Conservation (phyloP, 345 rosid genomes). For the Lepidium sativum region DNA sequence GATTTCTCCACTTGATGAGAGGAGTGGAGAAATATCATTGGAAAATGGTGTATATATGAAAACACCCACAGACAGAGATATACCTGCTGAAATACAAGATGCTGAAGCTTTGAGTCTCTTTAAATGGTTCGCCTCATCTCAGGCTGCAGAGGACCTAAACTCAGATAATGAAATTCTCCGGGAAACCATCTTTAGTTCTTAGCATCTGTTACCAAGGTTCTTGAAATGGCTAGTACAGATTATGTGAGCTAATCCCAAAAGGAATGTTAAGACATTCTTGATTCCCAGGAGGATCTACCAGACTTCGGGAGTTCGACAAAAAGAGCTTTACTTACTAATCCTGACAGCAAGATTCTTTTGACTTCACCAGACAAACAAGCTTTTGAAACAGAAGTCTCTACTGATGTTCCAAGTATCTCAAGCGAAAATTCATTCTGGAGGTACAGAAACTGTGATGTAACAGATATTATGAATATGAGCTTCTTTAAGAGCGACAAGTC, state of each 20-base stretch:
- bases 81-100: constrained; percentile 31
- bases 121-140: constrained; percentile 88
- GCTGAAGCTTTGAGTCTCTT: constrained; percentile 68
- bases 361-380: constrained; percentile 34
- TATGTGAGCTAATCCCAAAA: constrained; percentile 74
- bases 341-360: constrained; percentile 17
- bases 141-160: constrained; percentile 84
- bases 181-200: constrained; percentile 75
- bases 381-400: constrained; percentile 43
- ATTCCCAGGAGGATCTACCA: constrained; percentile 56
- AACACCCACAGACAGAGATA: constrained; percentile 18
- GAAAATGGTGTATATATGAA: constrained; percentile 13
- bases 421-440: constrained; percentile 32
- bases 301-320: constrained; percentile 38
- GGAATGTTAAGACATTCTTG: constrained; percentile 96
- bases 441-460: constrained; percentile 33
- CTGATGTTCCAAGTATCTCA: constrained; percentile 32
- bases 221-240: constrained; percentile 74
- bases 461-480: constrained; percentile 20
- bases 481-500: constrained; percentile 29
- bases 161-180: constrained; percentile 88
- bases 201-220: constrained; percentile 52
- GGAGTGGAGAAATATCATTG: constrained; percentile 19
- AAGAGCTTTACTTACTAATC: constrained; percentile 22
- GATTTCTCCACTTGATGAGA: constrained; percentile 17